Conservation (phyloP, 371 early-diverging fungal genomes). For the Apophysomyces variabilis region DNA sequence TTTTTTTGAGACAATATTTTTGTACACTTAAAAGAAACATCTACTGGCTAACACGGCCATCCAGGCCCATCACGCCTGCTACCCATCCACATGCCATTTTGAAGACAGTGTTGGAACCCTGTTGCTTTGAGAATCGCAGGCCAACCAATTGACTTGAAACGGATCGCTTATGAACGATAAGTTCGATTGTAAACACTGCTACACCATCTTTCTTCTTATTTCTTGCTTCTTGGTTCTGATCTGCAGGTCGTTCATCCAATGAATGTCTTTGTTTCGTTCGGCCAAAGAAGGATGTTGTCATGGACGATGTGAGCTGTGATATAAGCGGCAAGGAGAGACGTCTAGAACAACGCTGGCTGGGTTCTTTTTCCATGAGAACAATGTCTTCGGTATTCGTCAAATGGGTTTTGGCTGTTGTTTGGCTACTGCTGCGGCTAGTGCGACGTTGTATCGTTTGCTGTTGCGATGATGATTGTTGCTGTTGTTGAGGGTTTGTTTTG, state of each 20-base stretch:
- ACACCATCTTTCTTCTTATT: slow-evolving; percentile 38
- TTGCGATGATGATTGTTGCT: background rate
- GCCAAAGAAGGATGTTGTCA: slow-evolving; percentile 50
- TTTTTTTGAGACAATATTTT: background rate
- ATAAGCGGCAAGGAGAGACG: slow-evolving; percentile 41
- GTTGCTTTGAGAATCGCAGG: slow-evolving; percentile 44
- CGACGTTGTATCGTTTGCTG: slow-evolving; percentile 13
- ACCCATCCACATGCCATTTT: slow-evolving; percentile 55
- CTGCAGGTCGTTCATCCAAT: slow-evolving; percentile 25
- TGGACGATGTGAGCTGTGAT: slow-evolving; percentile 47
- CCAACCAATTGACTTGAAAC: slow-evolving; percentile 11
- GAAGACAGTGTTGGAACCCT: slow-evolving; percentile 47
- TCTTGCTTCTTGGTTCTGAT: slow-evolving; percentile 11
- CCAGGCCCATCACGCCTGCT: slow-evolving; percentile 40
- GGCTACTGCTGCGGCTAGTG: slow-evolving; percentile 21
- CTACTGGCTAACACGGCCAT: slow-evolving; percentile 3
- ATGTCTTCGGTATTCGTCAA: background rate
- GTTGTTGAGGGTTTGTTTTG: background rate
- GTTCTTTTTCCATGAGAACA: background rate
- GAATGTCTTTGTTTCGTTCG: slow-evolving; percentile 36
- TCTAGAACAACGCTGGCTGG: slow-evolving; percentile 7
- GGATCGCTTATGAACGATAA: slow-evolving; percentile 16
- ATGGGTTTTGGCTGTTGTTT: slow-evolving; percentile 14
- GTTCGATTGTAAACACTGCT: slow-evolving; percentile 39
- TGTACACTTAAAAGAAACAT: background rate